Evolutionary conservation across 1,284 basidiomycete species (phyloP).

Genomic region (Tilletiaria anomala): DNA sequence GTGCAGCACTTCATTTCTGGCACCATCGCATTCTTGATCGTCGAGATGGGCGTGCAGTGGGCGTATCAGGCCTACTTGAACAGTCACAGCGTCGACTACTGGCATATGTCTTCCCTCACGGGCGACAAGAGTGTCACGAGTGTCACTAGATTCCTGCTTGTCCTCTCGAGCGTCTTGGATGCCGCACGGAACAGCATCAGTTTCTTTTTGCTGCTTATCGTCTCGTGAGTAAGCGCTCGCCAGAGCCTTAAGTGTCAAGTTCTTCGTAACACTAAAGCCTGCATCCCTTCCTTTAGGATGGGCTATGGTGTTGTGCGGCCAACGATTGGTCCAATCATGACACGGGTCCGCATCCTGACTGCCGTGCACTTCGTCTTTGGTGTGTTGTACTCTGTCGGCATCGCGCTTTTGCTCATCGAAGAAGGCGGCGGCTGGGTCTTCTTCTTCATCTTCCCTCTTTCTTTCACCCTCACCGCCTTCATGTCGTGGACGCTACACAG

Average conservation of each 20-base stretch:
- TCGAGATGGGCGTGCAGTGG: slow-evolving; percentile 69
- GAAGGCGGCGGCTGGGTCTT: slow-evolving; percentile 39
- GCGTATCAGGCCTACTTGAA: slow-evolving; percentile 30
- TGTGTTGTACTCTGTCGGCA: slow-evolving; percentile 47
- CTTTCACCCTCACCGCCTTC: slow-evolving; percentile 84
- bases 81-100: slow-evolving; percentile 25
- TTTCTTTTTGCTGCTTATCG: slow-evolving; percentile 86
- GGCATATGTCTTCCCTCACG: slow-evolving; percentile 17
- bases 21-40: slow-evolving; percentile 68
- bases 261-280: background rate
- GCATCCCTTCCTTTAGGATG: slow-evolving; percentile 9
- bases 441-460: slow-evolving; percentile 64
- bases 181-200: slow-evolving; percentile 84
- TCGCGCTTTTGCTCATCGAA: slow-evolving; percentile 63
- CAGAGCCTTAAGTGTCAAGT: background rate
- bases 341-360: slow-evolving; percentile 60
- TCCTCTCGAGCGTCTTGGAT: slow-evolving; percentile 53
- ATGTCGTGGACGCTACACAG: slow-evolving; percentile 60
- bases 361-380: slow-evolving; percentile 83
- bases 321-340: slow-evolving; percentile 62
- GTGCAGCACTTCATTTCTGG: slow-evolving; percentile 82
- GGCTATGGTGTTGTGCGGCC: slow-evolving; percentile 46
- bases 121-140: slow-evolving; percentile 15
- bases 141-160: slow-evolving; percentile 24
- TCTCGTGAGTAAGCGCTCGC: slow-evolving; percentile 42